phyloP scores from a whole-genome alignment of 768 basidiomycete species.

The Chiua virens region DNA sequence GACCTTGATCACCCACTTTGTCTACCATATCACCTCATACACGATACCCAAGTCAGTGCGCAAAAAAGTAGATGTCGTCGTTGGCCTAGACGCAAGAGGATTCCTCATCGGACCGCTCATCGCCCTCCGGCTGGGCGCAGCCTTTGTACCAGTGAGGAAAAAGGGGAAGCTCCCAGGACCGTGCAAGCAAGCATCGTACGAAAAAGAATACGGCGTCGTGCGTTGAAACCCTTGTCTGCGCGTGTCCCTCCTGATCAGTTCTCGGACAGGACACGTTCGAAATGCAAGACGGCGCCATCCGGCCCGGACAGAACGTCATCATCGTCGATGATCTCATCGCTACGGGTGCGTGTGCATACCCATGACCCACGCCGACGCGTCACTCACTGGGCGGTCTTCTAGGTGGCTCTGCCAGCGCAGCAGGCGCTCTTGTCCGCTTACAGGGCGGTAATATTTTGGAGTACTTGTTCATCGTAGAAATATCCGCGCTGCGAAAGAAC shows the following conservation, averaged over 20 bases:
- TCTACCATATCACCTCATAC: constrained; percentile 80
- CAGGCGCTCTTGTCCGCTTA: constrained; percentile 83
- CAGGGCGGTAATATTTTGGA: constrained; percentile 84
- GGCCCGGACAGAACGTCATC: constrained; percentile 79
- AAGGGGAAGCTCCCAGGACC: constrained; percentile 91
- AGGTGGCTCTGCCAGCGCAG: constrained; percentile 94
- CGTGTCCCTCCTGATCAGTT: constrained; percentile 1
- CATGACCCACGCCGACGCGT: neutral
- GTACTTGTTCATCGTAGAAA: constrained; percentile 92
- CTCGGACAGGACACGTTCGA: constrained; percentile 84
- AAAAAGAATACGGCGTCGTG: constrained; percentile 93
- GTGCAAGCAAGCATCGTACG: constrained; percentile 71
- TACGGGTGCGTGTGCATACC: constrained; percentile 62
- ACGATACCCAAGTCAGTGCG: constrained; percentile 60
- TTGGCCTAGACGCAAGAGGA: constrained; percentile 94
- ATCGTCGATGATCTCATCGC: constrained; percentile 96
- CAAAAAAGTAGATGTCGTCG: constrained; percentile 85
- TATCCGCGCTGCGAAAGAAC: constrained; percentile 72
- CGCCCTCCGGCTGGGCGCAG: constrained; percentile 86
- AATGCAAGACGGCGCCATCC: constrained; percentile 87
- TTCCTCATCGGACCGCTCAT: constrained; percentile 94
- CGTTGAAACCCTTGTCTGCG: constrained; percentile 24
- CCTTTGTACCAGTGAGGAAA: constrained; percentile 96
- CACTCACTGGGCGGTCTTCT: constrained; percentile 1
- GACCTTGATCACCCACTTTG: constrained; percentile 84